Conservation (phyloP, 768 basidiomycete species). For the Pleurotus ostreatus region DNA sequence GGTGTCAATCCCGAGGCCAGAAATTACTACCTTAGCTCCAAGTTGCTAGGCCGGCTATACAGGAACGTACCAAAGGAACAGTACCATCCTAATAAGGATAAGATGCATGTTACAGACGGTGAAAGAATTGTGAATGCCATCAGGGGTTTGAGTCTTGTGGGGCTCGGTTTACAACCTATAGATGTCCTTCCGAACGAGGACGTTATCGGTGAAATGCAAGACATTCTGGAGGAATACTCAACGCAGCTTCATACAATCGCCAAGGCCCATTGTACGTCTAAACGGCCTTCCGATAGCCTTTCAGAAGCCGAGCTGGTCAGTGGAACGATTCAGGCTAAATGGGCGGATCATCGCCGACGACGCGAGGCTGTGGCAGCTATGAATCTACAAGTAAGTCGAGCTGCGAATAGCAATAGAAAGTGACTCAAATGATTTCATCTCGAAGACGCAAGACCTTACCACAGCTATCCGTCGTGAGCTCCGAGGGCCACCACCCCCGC, state of each 20-base stretch:
- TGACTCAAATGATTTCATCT: background rate
- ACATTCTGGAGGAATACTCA: constrained; percentile 31
- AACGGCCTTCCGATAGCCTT: constrained; percentile 27
- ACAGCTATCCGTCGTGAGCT: constrained; percentile 31
- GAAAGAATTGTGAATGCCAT: constrained; percentile 21
- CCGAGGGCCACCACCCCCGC: constrained; percentile 13
- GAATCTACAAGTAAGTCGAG: constrained; percentile 36
- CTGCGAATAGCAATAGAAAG: background rate
- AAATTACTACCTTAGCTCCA: constrained; percentile 35
- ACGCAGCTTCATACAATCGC: constrained; percentile 29
- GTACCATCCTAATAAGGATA: constrained; percentile 21
- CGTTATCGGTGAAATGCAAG: constrained; percentile 31
- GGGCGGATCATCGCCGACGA: constrained; percentile 36
- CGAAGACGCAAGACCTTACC: constrained; percentile 34
- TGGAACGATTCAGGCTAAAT: constrained; percentile 41
- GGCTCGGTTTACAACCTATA: constrained; percentile 28
- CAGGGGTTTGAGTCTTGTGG: constrained; percentile 17
- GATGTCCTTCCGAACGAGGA: constrained; percentile 15
- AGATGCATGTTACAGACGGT: constrained; percentile 11
- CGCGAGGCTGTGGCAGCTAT: constrained; percentile 35
- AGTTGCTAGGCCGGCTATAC: constrained; percentile 40
- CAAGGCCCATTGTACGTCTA: constrained; percentile 29
- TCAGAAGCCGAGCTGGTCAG: constrained; percentile 41
- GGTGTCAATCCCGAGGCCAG: constrained; percentile 20
- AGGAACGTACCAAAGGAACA: constrained; percentile 36